phyloP scores from a whole-genome alignment of 2,329 filamentous ascomycete genomes.

The Chalaropsis ovoidea region DNA sequence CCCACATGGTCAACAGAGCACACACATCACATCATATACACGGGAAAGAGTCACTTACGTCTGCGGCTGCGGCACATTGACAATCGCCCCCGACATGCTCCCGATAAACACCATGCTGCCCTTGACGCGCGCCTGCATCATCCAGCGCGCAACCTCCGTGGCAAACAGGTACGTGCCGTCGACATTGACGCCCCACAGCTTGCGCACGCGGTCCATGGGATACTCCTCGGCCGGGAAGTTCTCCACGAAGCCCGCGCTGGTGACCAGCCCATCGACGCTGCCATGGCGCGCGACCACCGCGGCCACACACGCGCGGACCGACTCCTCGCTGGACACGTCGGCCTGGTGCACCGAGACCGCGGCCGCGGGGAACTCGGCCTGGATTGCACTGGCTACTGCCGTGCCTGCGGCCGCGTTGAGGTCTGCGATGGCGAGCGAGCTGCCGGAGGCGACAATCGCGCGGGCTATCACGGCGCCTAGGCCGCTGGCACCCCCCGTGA shows the following conservation, averaged over 20 bases:
- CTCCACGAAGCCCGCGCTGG: slow-evolving; percentile 92
- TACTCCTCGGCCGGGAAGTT: slow-evolving; percentile 90
- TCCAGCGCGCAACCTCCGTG: slow-evolving; percentile 70
- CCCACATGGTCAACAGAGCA: background rate
- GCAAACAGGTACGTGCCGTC: slow-evolving; percentile 87
- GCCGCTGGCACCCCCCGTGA: slow-evolving; percentile 84
- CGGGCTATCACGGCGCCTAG: slow-evolving; percentile 88
- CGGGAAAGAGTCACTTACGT: slow-evolving; percentile 40
- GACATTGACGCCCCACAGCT: slow-evolving; percentile 90
- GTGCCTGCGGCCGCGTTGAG: slow-evolving; percentile 49
- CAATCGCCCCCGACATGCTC: slow-evolving; percentile 86
- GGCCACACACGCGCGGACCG: slow-evolving; percentile 14
- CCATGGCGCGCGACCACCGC: slow-evolving; percentile 51
- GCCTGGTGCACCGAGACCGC: slow-evolving; percentile 72
- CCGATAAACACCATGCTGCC: slow-evolving; percentile 92
- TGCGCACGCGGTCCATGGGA: slow-evolving; percentile 80
- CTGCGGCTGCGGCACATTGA: slow-evolving; percentile 92
- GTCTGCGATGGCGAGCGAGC: slow-evolving; percentile 84
- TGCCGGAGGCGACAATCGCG: slow-evolving; percentile 77
- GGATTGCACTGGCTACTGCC: background rate
- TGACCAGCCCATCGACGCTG: slow-evolving; percentile 84
- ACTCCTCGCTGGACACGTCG: slow-evolving; percentile 22
- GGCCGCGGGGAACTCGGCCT: background rate
- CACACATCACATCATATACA: background rate
- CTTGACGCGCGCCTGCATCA: slow-evolving; percentile 67